Base-by-base conservation (phyloP, 179 eudicot genomes). In the Beta lomatogona region DNA sequence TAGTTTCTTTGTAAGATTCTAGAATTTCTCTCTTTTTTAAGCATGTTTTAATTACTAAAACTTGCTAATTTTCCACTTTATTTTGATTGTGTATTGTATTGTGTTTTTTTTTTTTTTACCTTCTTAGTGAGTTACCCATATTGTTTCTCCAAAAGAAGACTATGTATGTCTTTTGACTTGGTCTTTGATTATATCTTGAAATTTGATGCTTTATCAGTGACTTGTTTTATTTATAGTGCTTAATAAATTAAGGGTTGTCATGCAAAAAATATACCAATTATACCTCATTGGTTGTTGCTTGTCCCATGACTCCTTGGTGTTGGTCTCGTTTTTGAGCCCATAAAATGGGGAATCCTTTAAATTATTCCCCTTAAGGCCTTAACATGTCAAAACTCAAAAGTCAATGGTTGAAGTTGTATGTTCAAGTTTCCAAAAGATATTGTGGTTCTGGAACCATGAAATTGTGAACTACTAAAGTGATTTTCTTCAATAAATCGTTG, bases 1-100 rank as follows among this genome's bases (percentile, higher is more conserved):
- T 70, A 70, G 75, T 81, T 57, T 36, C 1, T 36, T 36, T 59
- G 22, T 77, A 68, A 75, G 79, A 75, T 74, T 76, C 61, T 81
- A 55, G 48, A 46, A 19, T n/a, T 2, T n/a, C 6, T 46, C 54
- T 46, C 18, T 45, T 59, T 7, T 28, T 71, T 25, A 48, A 81
- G 78, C 73, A 57, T 68, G 60, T 45, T 57, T 48, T 50, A 21
- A 53, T n/a, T 72, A 74, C 72, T 21, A 50, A 59, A 64, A 61
- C 72, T 73, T 80, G 71, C 22, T 36, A 74, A 73, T 59, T 59
- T 55, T 54, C 14, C 55, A 18, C 12, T 36, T 52, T n/a, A 16
- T 4, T 41, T 79, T 55, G 31, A 7, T 58, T n/a, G 8, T 68
- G 54, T 36, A 19, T 10, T 22, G 13, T 59, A 21, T 36, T 57